A percentile compares a stretch with the other conserved stretches of the same genome.
These are phyloP conservation scores for Orbilia javanica DNA, from an alignment of 2,329 filamentous ascomycete species.

Conservation along the genomic window DNA sequence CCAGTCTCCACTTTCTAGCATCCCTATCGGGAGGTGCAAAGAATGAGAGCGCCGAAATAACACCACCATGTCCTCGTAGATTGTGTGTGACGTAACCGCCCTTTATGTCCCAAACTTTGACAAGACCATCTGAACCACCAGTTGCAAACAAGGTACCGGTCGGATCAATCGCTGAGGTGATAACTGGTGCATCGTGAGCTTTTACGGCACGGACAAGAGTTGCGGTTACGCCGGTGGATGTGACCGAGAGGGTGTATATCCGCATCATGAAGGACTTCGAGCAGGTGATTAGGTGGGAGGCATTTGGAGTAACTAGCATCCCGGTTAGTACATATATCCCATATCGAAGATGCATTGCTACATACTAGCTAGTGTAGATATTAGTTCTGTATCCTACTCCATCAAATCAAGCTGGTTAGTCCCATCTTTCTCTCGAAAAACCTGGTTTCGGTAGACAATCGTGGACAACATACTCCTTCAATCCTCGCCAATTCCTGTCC, in stretches of 20 bases:
- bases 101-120: slow-evolving; percentile 96
- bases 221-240: slow-evolving; percentile 70
- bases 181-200: slow-evolving; percentile 88
- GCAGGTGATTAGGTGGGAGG: slow-evolving; percentile 87
- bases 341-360: slow-evolving; percentile 23
- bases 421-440: slow-evolving; percentile 42
- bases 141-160: slow-evolving; percentile 92
- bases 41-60: slow-evolving; percentile 91
- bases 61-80: slow-evolving; percentile 90
- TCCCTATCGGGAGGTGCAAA: slow-evolving; percentile 74
- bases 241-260: slow-evolving; percentile 79
- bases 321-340: slow-evolving; percentile 56
- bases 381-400: slow-evolving; percentile 78
- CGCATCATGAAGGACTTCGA: slow-evolving; percentile 97
- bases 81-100: slow-evolving; percentile 94
- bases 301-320: slow-evolving; percentile 81
- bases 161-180: slow-evolving; percentile 84
- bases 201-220: slow-evolving; percentile 84
- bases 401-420: slow-evolving; percentile 2
- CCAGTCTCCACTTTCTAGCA: slow-evolving; percentile 77
- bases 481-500: slow-evolving; percentile 85
- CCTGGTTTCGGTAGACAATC: not conserved
- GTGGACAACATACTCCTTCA: slow-evolving; percentile 76
- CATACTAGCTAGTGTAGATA: slow-evolving; percentile 79
- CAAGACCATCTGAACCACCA: slow-evolving; percentile 89